Base-by-base conservation (phyloP, 2,329 filamentous ascomycete species). In the Thielaviopsis cerberus region DNA sequence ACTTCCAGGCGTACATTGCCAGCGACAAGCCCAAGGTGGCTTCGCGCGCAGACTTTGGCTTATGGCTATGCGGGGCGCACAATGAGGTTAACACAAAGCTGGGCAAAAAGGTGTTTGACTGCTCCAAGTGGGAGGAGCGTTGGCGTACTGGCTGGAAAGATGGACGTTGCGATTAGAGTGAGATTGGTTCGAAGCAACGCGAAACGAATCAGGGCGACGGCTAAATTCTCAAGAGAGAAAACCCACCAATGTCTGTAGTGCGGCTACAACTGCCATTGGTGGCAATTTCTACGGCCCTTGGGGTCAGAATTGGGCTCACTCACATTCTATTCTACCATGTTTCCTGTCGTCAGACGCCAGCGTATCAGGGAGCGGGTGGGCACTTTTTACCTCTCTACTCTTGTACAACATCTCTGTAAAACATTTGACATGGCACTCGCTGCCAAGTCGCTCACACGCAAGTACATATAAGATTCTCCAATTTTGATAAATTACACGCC, bases 61-160 rank as follows among this genome's bases (percentile, higher is more conserved):
- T 74, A 61, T 94, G 88, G 88, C 77, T 92, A 69, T 94, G 87
- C 67, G 82, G 86, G 66, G 87, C 87, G 61, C 87, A 94, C 69
- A 94, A 94, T 70, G 86, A 86, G 26, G 87, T 94, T 52, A 94
- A 94, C 69, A 75, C 76, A 61, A 97, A 96, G 74, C 70, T 98
- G 64, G 92, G 92, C 54, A 98, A 98, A 77, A 76, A 80, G 61
- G 78, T 78, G 64, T 98, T 98, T 72, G 89, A 98, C 75, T 98
- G 92, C 72, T 75, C 74, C 58, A 80, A 76, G 65, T 97, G 92
- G 91, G 83, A 96, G 69, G 87, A 97, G 76, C 79, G 92, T 69
- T 98, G 92, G 92, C 77, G 86, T 71, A 92, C 86, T 1, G 92
- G 92, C 0, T 96, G 86, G 84, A 81, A 79, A 68, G 83, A 83